Conservation (phyloP, 2,329 filamentous ascomycete genomes). For the Cryphonectria parasitica region DNA sequence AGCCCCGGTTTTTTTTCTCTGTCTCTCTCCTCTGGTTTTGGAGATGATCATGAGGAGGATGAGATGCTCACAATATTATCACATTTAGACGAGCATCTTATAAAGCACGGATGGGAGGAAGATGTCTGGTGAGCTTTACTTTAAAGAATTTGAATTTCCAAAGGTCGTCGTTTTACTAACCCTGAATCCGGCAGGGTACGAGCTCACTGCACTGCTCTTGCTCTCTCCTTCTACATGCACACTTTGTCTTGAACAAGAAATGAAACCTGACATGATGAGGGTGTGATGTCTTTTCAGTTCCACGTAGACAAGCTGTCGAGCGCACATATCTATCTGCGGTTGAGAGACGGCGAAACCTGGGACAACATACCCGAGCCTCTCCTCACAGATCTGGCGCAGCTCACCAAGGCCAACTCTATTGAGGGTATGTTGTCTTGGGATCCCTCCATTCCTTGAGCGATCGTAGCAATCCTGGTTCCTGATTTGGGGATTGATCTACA, state of each 20-base stretch:
- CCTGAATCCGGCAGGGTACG: conserved; percentile 37
- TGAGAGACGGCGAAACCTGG: conserved; percentile 80
- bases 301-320: conserved; percentile 97
- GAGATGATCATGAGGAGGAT: conserved; percentile 22
- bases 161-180: conserved; percentile 14
- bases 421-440: conserved; percentile 65
- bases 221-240: neutral
- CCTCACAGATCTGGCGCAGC: conserved; percentile 86
- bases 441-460: neutral
- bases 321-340: conserved; percentile 92
- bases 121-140: conserved; percentile 77
- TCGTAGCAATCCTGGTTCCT: neutral
- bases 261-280: conserved; percentile 10
- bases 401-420: conserved; percentile 98
- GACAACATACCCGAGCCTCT: conserved; percentile 76
- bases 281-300: conserved; percentile 60
- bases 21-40: too few species aligned
- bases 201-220: conserved; percentile 8
- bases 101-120: conserved; percentile 91
- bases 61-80: conserved; percentile 18
- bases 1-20: conserved; percentile 25
- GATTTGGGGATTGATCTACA: conserved; percentile 39
- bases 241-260: neutral
- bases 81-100: conserved; percentile 85
- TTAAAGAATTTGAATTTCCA: too few species aligned